These are phyloP conservation scores for Fonsecaea pedrosoi DNA, from an alignment of 2,329 filamentous ascomycete genomes.

Conservation along the genomic window DNA sequence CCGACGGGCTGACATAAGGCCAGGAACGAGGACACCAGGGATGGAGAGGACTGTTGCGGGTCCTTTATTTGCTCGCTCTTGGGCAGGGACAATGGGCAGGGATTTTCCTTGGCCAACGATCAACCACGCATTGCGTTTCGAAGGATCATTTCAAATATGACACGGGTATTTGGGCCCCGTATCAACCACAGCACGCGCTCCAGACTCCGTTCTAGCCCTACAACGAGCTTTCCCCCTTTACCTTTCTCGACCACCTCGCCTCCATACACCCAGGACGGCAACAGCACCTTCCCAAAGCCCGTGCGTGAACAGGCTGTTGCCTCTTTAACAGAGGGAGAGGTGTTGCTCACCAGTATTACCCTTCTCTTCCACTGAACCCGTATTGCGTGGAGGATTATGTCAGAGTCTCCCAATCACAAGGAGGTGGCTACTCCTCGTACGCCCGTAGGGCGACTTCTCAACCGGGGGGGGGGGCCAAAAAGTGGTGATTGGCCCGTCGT, in stretches of 20 bases:
- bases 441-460: slow-evolving; percentile 2
- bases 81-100: slow-evolving; percentile 3
- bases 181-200: neutral
- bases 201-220: slow-evolving; percentile 18
- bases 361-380: neutral
- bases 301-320: neutral
- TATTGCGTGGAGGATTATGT: slow-evolving; percentile 15
- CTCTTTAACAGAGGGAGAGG: neutral
- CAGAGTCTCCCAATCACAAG: slow-evolving; percentile 11
- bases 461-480: slow-evolving; percentile 9
- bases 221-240: slow-evolving; percentile 2
- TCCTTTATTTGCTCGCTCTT: slow-evolving; percentile 7
- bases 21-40: neutral
- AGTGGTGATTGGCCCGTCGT: slow-evolving; percentile 11
- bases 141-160: slow-evolving; percentile 33
- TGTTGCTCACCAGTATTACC: neutral
- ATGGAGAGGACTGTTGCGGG: slow-evolving; percentile 21
- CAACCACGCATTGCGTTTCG: slow-evolving; percentile 22
- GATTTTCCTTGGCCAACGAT: slow-evolving; percentile 17
- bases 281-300: slow-evolving; percentile 1
- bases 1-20: slow-evolving; percentile 23
- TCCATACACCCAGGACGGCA: slow-evolving; percentile 5
- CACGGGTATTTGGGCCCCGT: slow-evolving; percentile 19
- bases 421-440: neutral
- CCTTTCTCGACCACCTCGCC: neutral